A percentile compares a stretch with the other conserved stretches of the same genome.
Conservation (phyloP, 371 early-diverging fungal species). For the Nosema granulosis region DNA sequence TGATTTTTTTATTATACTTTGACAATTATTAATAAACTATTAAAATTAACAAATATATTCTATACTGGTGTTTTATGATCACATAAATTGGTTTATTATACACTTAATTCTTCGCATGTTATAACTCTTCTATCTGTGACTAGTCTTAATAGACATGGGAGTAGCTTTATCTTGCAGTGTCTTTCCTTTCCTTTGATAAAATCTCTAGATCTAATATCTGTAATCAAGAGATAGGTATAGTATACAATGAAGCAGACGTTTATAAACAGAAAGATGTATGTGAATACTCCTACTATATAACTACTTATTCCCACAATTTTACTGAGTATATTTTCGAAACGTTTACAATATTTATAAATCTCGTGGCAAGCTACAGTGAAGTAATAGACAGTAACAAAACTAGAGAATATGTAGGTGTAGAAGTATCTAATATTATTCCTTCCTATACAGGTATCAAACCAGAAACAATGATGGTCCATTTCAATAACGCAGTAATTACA, state of each 20-base stretch:
- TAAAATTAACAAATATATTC: too few relatives aligned
- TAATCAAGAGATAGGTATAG: neutral
- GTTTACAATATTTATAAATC: too few relatives aligned
- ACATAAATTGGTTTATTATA: too few relatives aligned
- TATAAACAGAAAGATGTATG: neutral
- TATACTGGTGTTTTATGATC: too few relatives aligned
- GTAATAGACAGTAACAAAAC: neutral
- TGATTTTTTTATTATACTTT: too few relatives aligned
- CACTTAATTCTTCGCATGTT: neutral
- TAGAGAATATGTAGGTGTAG: constrained; percentile 21
- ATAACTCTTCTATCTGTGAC: neutral
- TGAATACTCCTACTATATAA: neutral
- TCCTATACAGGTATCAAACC: constrained; percentile 64
- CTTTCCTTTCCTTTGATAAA: constrained; percentile 12
- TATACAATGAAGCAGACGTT: neutral
- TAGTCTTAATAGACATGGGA: neutral
- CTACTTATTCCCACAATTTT: too few relatives aligned
- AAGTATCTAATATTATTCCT: constrained; percentile 55
- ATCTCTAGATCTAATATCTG: constrained; percentile 9
- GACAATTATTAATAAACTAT: too few relatives aligned
- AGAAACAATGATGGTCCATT: constrained; percentile 67
- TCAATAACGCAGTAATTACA: constrained; percentile 62
- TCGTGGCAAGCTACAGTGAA: too few relatives aligned
- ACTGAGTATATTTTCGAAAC: too few relatives aligned
- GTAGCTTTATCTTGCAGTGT: neutral